Conservation (phyloP, 192 early-diverging fungal genomes). For the Oehlia diaphana region DNA sequence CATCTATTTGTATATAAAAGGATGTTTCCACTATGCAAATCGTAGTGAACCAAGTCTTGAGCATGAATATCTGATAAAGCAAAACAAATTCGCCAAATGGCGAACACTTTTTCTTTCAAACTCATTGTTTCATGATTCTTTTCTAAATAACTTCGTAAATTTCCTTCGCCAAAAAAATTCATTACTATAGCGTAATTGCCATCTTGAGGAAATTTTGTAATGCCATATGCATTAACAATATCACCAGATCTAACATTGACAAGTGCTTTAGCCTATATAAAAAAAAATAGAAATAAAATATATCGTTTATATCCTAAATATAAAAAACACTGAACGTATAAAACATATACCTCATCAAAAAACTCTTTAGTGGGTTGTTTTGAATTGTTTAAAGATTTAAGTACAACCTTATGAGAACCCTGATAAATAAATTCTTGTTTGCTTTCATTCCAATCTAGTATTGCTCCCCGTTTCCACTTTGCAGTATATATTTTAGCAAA, state of each 20-base stretch:
- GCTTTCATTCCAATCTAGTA: background rate
- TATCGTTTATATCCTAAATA: background rate
- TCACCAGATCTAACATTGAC: background rate
- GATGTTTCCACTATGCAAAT: slow-evolving; percentile 1
- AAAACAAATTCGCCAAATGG: background rate
- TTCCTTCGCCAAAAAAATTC: slow-evolving; percentile 41
- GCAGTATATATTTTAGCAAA: slow-evolving; percentile 4
- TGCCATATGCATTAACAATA: slow-evolving; percentile 9
- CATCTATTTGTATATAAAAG: background rate
- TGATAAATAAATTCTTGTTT: background rate
- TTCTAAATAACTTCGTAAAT: slow-evolving; percentile 35
- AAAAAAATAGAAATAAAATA: background rate
- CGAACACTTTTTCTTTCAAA: slow-evolving; percentile 28
- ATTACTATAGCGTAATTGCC: slow-evolving; percentile 33
- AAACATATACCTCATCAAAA: slow-evolving; percentile 8
- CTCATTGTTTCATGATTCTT: slow-evolving; percentile 27
- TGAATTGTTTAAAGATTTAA: slow-evolving; percentile 13
- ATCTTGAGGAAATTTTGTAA: background rate
- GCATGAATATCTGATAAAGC: slow-evolving; percentile 2
- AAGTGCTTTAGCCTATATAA: background rate
- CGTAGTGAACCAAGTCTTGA: background rate
- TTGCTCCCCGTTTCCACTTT: slow-evolving; percentile 12
- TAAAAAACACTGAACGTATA: background rate
- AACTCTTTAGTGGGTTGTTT: background rate
- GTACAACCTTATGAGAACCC: background rate